Evolutionary conservation across 2,329 filamentous ascomycete genomes (phyloP), one percentile per base, ranked within the genome.

Genomic region (Arthrobotrys musiformis): DNA sequence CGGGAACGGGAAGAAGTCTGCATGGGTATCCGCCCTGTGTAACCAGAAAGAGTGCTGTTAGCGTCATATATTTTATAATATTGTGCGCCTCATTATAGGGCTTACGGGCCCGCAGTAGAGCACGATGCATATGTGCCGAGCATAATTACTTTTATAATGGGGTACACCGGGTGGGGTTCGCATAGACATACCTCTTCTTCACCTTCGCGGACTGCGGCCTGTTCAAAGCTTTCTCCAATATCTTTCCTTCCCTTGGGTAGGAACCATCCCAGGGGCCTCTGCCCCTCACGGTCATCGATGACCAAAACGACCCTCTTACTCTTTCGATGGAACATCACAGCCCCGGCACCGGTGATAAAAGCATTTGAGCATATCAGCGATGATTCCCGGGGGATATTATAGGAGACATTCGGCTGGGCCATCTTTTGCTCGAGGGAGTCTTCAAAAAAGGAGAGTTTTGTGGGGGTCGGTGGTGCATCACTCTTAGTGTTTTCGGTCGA

Each of bases 161-260:
- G 30, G 40, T n/a, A 44, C 9, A 24, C 22, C 11, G 40, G 17
- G 33, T 58, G 54, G 40, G 44, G 30, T 33, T 26, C 54, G 30
- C 30, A 58, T 58, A 4, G 19, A 56, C 70, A 54, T 76, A 76
- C 72, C 62, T 79, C 77, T 76, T 79, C 77, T 52, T 75, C 66
- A 22, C 70, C 77, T 35, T 79, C 77, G 6, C 77, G 44, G 4
- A 76, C 30, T 11, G 70, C 77, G 1, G 70, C 44, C 8, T 63
- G 50, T 28, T 73, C 63, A 24, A 79, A 46, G 1, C 46, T 66
- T 26, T 79, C 77, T 19, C 77, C 77, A 35, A 70, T 46, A 17
- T 79, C 77, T 46, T 61, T 61, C 19, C 77, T 61, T 30, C 77
- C 77, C 17, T 75, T 74, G 3, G 77, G 77, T 6, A 79, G 24